These are phyloP conservation scores for Saturnispora silvae DNA, from an alignment of 805 yeast genomes.

Conservation along the genomic window DNA sequence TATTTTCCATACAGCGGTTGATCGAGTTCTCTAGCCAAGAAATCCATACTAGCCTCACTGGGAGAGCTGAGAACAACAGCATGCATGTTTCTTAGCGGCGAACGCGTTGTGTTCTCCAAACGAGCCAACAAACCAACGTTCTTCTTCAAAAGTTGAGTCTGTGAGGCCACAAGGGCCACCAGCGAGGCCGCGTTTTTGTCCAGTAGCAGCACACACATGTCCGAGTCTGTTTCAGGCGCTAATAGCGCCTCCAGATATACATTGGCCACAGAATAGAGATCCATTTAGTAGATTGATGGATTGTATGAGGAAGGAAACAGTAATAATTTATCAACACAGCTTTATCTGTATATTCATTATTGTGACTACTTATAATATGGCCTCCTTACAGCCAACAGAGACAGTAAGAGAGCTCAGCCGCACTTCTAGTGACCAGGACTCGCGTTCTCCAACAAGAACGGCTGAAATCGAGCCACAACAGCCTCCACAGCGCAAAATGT, in stretches of 20 bases:
- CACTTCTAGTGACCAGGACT: neutral
- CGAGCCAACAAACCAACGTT: slow-evolving; percentile 80
- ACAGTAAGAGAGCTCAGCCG: neutral
- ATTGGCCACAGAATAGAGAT: slow-evolving; percentile 37
- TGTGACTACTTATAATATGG: too few relatives aligned
- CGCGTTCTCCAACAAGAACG: neutral
- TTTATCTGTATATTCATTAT: too few relatives aligned
- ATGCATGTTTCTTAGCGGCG: slow-evolving; percentile 65
- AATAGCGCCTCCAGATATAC: slow-evolving; percentile 32
- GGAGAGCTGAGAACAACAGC: slow-evolving; percentile 79
- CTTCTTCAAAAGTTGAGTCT: slow-evolving; percentile 67
- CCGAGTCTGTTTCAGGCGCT: slow-evolving; percentile 14
- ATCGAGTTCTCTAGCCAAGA: slow-evolving; percentile 54
- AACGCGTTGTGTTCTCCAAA: slow-evolving; percentile 47
- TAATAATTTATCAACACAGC: too few relatives aligned
- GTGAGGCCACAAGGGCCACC: slow-evolving; percentile 83
- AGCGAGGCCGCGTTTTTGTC: slow-evolving; percentile 75
- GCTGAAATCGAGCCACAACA: neutral
- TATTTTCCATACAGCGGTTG: slow-evolving; percentile 75
- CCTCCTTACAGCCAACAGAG: neutral
- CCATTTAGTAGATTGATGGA: too few relatives aligned
- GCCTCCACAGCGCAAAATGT: slow-evolving; percentile 4
- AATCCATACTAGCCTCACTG: slow-evolving; percentile 47
- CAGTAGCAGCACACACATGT: slow-evolving; percentile 65
- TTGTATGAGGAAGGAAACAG: too few relatives aligned